Evolutionary conservation across 345 rosid genomes (phyloP).

Genomic region (Citrus cavaleriei): DNA sequence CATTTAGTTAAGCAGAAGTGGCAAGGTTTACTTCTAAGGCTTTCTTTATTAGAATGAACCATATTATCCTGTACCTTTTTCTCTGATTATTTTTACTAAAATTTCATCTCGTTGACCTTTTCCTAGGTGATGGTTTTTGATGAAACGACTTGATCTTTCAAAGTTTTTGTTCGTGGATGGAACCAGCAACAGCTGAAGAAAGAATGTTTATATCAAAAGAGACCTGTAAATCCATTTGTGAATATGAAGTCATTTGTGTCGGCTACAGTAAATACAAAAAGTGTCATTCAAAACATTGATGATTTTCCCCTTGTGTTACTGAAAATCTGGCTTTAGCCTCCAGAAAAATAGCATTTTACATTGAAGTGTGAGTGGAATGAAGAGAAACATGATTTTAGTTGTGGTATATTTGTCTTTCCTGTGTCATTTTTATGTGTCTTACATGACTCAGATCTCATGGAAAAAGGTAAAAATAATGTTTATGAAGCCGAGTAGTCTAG

Average conservation of each 20-base stretch:
- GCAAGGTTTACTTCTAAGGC: neutral
- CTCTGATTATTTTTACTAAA: neutral
- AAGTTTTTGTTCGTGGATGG: constrained; percentile 34
- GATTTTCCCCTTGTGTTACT: neutral
- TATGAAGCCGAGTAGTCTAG: neutral
- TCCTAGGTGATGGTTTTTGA: constrained; percentile 57
- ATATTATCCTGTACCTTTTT: neutral
- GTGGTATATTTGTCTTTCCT: neutral
- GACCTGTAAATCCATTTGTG: constrained; percentile 32
- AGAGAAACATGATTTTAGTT: neutral
- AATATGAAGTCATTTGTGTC: constrained; percentile 33
- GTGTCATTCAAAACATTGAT: neutral
- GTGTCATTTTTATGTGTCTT: neutral
- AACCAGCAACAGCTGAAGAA: constrained; percentile 11
- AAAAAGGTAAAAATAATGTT: no score
- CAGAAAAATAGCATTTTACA: neutral
- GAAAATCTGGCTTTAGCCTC: neutral
- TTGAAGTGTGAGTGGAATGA: neutral
- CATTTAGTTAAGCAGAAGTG: neutral
- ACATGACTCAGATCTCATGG: neutral
- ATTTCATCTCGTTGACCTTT: constrained; percentile 8
- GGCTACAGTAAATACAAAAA: constrained; percentile 23
- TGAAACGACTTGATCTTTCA: constrained; percentile 46
- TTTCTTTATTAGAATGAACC: neutral
- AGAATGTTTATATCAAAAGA: constrained; percentile 7